Percentiles rank a stretch among this genome's conserved stretches.
phyloP scores from a whole-genome alignment of 495 filamentous ascomycete species.

The Talaromyces thailandensis region DNA sequence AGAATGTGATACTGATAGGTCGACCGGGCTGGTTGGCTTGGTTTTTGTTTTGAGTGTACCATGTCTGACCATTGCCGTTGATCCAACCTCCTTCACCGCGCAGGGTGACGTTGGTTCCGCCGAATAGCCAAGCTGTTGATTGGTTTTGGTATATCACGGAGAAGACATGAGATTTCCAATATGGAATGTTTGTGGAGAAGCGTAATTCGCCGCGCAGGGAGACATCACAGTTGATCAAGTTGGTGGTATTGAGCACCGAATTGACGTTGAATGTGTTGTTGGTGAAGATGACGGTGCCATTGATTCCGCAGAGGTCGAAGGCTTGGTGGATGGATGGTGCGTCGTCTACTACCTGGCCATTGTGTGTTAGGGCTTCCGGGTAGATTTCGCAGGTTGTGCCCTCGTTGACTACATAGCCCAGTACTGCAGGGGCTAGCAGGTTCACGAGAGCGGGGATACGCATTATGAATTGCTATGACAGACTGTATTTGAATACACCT shows the following conservation, averaged over 20 bases:
- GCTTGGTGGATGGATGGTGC: constrained; percentile 32
- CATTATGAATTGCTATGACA: background rate
- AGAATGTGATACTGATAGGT: constrained; percentile 33
- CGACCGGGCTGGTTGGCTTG: constrained; percentile 33
- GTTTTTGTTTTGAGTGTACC: constrained; percentile 27
- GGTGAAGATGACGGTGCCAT: constrained; percentile 29
- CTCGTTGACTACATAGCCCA: constrained; percentile 1
- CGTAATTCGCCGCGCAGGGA: constrained; percentile 24
- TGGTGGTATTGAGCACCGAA: constrained; percentile 35
- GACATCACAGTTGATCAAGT: constrained; percentile 29
- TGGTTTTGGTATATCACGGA: constrained; percentile 38
- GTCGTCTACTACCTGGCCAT: constrained; percentile 17
- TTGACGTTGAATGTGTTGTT: constrained; percentile 30
- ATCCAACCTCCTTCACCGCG: constrained; percentile 33
- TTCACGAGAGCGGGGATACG: background rate
- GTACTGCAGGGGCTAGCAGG: background rate
- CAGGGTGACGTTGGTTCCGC: constrained; percentile 31
- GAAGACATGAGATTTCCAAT: constrained; percentile 36
- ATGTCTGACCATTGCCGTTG: constrained; percentile 39
- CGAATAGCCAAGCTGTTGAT: constrained; percentile 34
- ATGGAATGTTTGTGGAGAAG: constrained; percentile 32
- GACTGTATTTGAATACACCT: too few species aligned
- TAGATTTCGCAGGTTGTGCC: constrained; percentile 3
- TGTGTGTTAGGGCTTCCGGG: constrained; percentile 2
- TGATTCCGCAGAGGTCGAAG: constrained; percentile 28